Conservation (phyloP, 345 rosid species). For the Stellera chamaejasme region DNA sequence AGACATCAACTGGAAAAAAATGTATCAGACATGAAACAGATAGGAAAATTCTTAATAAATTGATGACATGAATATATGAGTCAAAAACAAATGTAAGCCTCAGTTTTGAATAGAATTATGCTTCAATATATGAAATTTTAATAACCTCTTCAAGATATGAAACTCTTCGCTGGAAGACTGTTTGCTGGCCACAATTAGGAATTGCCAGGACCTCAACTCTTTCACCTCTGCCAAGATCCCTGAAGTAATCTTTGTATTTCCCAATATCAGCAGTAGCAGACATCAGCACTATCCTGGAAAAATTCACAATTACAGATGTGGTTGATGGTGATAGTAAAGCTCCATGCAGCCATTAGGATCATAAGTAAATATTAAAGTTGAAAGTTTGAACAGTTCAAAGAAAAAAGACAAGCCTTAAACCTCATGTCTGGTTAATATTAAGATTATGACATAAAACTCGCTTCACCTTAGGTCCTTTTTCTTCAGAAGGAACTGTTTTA, state of each 20-base stretch:
- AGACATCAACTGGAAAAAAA: too few species aligned
- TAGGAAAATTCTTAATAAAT: too few species aligned
- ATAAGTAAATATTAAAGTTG: background rate
- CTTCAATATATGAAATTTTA: background rate
- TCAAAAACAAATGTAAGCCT: too few species aligned
- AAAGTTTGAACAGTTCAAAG: background rate
- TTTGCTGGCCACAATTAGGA: constrained; percentile 53
- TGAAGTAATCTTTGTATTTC: constrained; percentile 80
- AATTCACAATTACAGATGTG: constrained; percentile 5
- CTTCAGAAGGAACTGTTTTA: constrained; percentile 80
- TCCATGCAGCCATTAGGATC: background rate
- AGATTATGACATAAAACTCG: constrained; percentile 7
- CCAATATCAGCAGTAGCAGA: constrained; percentile 93
- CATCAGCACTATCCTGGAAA: constrained; percentile 83
- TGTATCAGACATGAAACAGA: too few species aligned
- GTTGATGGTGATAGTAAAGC: background rate
- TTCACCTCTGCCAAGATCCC: constrained; percentile 80
- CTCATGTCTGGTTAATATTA: background rate
- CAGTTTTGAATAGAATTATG: background rate
- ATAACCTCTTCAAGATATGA: constrained; percentile 76
- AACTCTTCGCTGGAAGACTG: constrained; percentile 55
- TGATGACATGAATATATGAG: too few species aligned
- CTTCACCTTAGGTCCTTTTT: constrained; percentile 64
- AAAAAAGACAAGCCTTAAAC: background rate
- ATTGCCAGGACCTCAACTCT: constrained; percentile 90